Evolutionary conservation across 345 rosid genomes (phyloP).

Genomic region (Excoecaria cochinchinensis): DNA sequence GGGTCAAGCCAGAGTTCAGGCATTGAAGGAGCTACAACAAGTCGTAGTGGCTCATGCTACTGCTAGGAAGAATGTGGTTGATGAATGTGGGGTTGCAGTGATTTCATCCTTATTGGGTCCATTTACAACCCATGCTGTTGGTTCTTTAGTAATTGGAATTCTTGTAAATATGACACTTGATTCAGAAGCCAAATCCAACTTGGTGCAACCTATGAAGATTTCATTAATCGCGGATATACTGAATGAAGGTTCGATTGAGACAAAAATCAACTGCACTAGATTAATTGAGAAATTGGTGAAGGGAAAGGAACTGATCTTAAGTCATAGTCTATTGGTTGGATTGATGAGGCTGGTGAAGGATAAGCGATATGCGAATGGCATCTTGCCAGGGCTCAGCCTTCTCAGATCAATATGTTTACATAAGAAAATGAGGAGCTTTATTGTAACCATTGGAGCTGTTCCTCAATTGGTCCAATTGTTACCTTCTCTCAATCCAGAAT

Average conservation of each 20-base stretch:
- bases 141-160: conserved; percentile 61
- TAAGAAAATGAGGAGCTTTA: conserved; percentile 39
- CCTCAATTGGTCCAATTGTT: conserved; percentile 54
- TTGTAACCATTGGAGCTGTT: conserved; percentile 58
- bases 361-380: conserved; percentile 50
- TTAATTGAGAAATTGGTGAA: conserved; percentile 53
- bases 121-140: conserved; percentile 65
- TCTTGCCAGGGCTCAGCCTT: conserved; percentile 49
- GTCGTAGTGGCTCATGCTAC: conserved; percentile 47
- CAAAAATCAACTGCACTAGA: conserved; percentile 55
- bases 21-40: conserved; percentile 60
- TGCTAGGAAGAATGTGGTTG: conserved; percentile 51
- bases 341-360: conserved; percentile 61
- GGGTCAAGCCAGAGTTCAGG: conserved; percentile 64
- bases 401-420: conserved; percentile 49
- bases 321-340: conserved; percentile 60
- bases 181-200: conserved; percentile 48
- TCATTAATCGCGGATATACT: conserved; percentile 60
- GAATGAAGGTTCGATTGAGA: conserved; percentile 61
- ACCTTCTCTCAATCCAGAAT: conserved; percentile 25
- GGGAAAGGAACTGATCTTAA: conserved; percentile 49
- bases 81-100: conserved; percentile 52
- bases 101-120: conserved; percentile 55
- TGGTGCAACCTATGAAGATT: conserved; percentile 65
- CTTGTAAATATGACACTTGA: conserved; percentile 60